Conservation (phyloP, 768 basidiomycete species). For the Lactarius sanguifluus region DNA sequence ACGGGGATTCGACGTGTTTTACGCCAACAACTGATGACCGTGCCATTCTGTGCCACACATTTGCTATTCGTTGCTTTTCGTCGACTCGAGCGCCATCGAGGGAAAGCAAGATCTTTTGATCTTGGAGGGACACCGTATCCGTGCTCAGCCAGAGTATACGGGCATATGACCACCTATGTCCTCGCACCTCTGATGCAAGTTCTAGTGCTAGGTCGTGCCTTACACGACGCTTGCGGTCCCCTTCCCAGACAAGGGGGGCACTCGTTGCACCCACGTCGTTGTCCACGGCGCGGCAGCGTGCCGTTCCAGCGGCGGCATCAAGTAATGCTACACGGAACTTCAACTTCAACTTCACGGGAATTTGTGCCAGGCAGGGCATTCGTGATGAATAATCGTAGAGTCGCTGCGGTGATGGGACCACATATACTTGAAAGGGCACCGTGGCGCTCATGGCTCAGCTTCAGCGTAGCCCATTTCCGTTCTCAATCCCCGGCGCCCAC, state of each 20-base stretch:
- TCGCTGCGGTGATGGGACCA: background rate
- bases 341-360: too few relatives aligned
- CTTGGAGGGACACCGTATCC: too few relatives aligned
- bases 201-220: background rate
- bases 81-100: background rate
- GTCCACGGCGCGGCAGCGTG: too few relatives aligned
- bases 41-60: background rate
- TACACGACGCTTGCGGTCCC: background rate
- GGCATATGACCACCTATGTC: background rate
- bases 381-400: background rate
- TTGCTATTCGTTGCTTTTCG: background rate
- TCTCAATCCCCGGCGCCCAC: background rate
- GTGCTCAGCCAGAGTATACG: background rate
- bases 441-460: background rate
- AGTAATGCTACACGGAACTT: background rate
- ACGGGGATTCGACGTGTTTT: background rate
- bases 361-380: background rate
- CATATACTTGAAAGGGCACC: background rate
- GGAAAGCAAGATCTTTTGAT: too few relatives aligned
- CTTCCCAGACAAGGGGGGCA: background rate
- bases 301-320: background rate
- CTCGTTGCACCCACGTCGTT: background rate
- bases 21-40: background rate
- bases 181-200: background rate
- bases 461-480: background rate